Evolutionary conservation across 306 rosid species (phyloP).

Genomic region (Begonia fuchsioides): DNA sequence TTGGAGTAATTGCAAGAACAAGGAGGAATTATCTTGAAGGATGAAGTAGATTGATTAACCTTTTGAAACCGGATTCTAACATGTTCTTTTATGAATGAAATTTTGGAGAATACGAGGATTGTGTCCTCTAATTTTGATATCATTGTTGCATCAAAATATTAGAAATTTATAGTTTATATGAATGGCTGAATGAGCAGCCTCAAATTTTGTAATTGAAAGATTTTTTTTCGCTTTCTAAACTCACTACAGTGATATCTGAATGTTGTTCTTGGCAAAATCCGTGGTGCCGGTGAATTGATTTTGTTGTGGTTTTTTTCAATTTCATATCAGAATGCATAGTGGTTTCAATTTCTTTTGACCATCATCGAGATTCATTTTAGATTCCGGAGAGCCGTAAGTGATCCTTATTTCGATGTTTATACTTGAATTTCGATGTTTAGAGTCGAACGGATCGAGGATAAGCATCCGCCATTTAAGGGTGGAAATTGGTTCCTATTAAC

Average conservation of each 20-base stretch:
- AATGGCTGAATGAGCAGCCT: slow-evolving; percentile 4
- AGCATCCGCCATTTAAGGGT: too few species aligned
- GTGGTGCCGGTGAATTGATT: too few species aligned
- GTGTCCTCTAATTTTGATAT: slow-evolving; percentile 9
- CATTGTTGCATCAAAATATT: background rate
- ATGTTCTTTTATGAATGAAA: background rate
- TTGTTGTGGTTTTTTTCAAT: too few species aligned
- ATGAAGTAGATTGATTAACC: slow-evolving; percentile 13
- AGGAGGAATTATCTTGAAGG: slow-evolving; percentile 10
- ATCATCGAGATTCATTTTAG: too few species aligned
- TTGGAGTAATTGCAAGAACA: slow-evolving; percentile 53
- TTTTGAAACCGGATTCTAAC: slow-evolving; percentile 22
- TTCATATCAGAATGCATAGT: too few species aligned
- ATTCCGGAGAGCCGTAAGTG: too few species aligned
- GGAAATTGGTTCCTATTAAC: too few species aligned
- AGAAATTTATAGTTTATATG: background rate
- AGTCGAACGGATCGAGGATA: too few species aligned
- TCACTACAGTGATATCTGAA: background rate
- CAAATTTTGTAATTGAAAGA: background rate
- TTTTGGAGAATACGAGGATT: slow-evolving; percentile 4
- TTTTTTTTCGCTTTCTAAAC: slow-evolving; percentile 3
- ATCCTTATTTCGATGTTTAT: too few species aligned
- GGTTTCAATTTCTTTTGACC: too few species aligned
- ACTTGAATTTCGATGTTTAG: too few species aligned
- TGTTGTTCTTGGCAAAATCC: too few species aligned